A percentile compares a stretch with the other conserved stretches of the same genome.
These are phyloP conservation scores for Cairneyella variabilis DNA, from an alignment of 495 filamentous ascomycete genomes.

Conservation along the genomic window DNA sequence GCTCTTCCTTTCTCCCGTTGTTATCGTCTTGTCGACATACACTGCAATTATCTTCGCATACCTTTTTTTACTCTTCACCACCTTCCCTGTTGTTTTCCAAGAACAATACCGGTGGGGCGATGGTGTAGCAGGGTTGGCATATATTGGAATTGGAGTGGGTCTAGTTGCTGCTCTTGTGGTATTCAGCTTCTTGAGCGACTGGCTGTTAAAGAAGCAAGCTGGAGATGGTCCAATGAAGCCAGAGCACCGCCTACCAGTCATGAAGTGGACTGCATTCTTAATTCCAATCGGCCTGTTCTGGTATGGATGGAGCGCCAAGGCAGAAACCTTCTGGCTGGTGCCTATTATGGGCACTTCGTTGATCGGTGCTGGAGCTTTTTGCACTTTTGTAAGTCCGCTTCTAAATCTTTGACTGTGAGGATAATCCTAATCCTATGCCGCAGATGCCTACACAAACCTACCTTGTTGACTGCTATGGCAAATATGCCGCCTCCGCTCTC, in stretches of 20 bases:
- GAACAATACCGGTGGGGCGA: conserved; percentile 53
- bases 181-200: too few species aligned
- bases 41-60: conserved; percentile 61
- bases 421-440: not conserved
- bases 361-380: conserved; percentile 55
- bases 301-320: conserved; percentile 69
- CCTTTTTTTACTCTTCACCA: conserved; percentile 68
- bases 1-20: conserved; percentile 55
- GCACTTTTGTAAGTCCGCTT: conserved; percentile 48
- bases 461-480: conserved; percentile 49
- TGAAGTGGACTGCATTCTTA: conserved; percentile 51
- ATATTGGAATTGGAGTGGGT: conserved; percentile 62
- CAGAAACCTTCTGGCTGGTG: conserved; percentile 60
- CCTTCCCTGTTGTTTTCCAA: conserved; percentile 59
- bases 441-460: conserved; percentile 35
- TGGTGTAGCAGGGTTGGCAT: conserved; percentile 61
- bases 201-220: too few species aligned
- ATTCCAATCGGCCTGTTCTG: conserved; percentile 62
- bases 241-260: conserved; percentile 67
- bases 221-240: too few species aligned
- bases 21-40: conserved; percentile 50
- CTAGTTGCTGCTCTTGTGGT: too few species aligned
- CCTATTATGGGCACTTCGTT: conserved; percentile 65
- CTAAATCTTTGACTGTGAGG: not conserved
- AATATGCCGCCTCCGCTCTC: conserved; percentile 6